Conservation (phyloP, 2,329 filamentous ascomycete species). For the Fusarium transvaalense region DNA sequence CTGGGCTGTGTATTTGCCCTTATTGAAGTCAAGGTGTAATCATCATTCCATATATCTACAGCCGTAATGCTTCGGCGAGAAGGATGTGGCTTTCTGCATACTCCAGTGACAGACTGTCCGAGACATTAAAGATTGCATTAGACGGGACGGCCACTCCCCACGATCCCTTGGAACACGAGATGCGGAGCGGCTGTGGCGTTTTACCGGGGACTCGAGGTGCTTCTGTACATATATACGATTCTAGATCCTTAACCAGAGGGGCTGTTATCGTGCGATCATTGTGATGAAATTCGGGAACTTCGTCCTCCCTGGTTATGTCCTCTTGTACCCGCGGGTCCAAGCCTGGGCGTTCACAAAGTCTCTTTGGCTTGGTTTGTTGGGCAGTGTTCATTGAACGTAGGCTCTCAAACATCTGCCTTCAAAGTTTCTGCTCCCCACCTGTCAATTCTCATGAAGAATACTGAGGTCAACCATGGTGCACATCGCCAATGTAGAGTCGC, state of each 20-base stretch:
- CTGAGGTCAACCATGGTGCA: no score
- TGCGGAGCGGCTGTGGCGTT: conserved; percentile 3
- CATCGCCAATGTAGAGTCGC: no score
- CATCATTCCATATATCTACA: neutral
- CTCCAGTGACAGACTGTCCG: neutral
- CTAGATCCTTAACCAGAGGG: neutral
- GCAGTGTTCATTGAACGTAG: no score
- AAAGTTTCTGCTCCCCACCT: no score
- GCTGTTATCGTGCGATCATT: neutral
- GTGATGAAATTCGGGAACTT: neutral
- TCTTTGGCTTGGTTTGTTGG: neutral
- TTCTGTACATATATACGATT: neutral
- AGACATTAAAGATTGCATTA: conserved; percentile 8
- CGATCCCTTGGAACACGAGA: neutral
- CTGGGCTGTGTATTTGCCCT: neutral
- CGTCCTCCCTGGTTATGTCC: neutral
- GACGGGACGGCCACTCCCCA: neutral
- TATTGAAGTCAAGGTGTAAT: neutral
- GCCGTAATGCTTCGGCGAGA: neutral
- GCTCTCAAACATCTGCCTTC: no score
- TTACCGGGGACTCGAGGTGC: neutral
- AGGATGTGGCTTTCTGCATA: neutral
- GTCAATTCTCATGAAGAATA: no score
- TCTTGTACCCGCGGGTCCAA: neutral
- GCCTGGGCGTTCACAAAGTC: neutral